Conservation (phyloP, 2,329 filamentous ascomycete genomes). For the Lecanicillium sp. region DNA sequence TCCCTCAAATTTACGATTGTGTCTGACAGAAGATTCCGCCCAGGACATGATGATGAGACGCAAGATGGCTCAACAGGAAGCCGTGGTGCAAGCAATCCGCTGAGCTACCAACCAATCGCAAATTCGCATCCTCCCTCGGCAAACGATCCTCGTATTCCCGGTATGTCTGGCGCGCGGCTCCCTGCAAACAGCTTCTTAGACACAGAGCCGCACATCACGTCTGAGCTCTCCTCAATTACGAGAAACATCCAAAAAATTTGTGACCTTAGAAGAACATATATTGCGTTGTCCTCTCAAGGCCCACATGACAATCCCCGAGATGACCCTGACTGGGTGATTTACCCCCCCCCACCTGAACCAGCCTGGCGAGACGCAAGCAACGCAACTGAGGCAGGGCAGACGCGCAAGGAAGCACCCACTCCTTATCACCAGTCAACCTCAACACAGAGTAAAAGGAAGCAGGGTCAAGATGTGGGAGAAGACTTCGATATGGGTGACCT, state of each 20-base stretch:
- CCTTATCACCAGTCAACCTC: conserved; percentile 19
- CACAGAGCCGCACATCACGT: conserved; percentile 70
- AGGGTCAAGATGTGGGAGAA: conserved; percentile 81
- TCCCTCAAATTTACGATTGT: conserved; percentile 29
- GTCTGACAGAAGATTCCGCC: not conserved
- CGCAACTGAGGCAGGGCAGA: conserved; percentile 16
- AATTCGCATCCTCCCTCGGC: not conserved
- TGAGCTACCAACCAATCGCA: conserved; percentile 1
- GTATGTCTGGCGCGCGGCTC: conserved; percentile 43
- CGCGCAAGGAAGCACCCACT: conserved; percentile 28
- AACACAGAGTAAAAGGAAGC: conserved; percentile 58
- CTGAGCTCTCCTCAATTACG: conserved; percentile 80
- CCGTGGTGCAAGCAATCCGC: not conserved
- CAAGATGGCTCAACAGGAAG: not conserved
- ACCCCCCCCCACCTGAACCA: conserved; percentile 84
- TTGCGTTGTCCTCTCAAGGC: conserved; percentile 74
- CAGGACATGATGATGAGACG: not conserved
- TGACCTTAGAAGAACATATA: conserved; percentile 82
- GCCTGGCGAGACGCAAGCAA: conserved; percentile 54
- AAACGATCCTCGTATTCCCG: not conserved
- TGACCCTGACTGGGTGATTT: conserved; percentile 73
- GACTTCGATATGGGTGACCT: conserved; percentile 81
- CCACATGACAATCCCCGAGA: conserved; percentile 83
- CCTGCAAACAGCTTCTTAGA: conserved; percentile 60
- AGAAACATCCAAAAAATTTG: conserved; percentile 85